Conservation (phyloP, 129 eudicot species). For the Ambrosia artemisiifolia region DNA sequence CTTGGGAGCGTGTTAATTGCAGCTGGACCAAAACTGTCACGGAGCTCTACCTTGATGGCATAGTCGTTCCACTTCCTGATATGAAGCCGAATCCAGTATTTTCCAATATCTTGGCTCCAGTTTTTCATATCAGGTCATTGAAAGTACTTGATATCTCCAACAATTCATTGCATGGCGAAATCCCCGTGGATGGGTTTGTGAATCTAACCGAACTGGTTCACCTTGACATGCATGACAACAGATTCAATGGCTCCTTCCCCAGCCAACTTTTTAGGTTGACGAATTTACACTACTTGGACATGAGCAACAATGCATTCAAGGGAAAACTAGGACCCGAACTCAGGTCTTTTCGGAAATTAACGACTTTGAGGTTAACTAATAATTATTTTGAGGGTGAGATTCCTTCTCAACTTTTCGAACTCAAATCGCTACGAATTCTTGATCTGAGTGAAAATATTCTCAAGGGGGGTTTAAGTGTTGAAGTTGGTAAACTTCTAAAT, state of each 20-base stretch:
- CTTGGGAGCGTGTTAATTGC: slow-evolving; percentile 47
- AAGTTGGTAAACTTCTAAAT: slow-evolving; percentile 35
- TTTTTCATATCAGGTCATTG: slow-evolving; percentile 33
- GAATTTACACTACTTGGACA: slow-evolving; percentile 33
- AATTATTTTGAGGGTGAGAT: slow-evolving; percentile 34
- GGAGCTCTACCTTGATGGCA: slow-evolving; percentile 24
- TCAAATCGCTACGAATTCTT: slow-evolving; percentile 35
- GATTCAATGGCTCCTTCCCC: slow-evolving; percentile 42
- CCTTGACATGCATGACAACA: slow-evolving; percentile 44
- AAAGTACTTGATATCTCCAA: slow-evolving; percentile 41
- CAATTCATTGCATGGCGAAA: slow-evolving; percentile 34
- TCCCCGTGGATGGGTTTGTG: slow-evolving; percentile 35
- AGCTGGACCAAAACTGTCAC: slow-evolving; percentile 1
- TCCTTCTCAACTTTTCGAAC: slow-evolving; percentile 36
- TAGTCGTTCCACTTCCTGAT: slow-evolving; percentile 14
- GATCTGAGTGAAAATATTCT: slow-evolving; percentile 38
- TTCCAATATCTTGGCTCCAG: slow-evolving; percentile 36
- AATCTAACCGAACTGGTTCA: slow-evolving; percentile 40
- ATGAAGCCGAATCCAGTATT: background rate
- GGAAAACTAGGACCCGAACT: slow-evolving; percentile 35
- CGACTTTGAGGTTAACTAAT: slow-evolving; percentile 15
- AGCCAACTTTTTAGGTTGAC: slow-evolving; percentile 24
- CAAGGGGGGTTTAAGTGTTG: slow-evolving; percentile 31
- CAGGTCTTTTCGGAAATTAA: slow-evolving; percentile 24
- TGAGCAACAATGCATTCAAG: slow-evolving; percentile 33